Base-by-base conservation (phyloP, 768 basidiomycete genomes). In the Omphalotus guepiniiformis region DNA sequence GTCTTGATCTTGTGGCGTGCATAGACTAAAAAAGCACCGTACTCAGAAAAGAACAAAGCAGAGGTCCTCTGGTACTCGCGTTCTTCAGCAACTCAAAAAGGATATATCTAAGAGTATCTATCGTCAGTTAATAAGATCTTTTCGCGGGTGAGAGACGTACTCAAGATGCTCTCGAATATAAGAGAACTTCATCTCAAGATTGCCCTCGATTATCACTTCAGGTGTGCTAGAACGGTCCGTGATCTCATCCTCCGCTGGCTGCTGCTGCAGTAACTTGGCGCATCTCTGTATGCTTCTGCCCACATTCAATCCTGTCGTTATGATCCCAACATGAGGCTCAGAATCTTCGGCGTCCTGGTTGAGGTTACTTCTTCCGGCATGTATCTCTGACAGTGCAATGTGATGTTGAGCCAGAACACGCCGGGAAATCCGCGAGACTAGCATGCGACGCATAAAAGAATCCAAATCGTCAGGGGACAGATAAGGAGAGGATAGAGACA, bases 321-420 rank as follows among this genome's bases (percentile, higher is more conserved):
- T 93, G 47, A 94, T 84, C 4, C 92, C 92, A 16, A 94, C 89
- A 58, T 85, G 81, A 6, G 78, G 76, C 54, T 82, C 67, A 3
- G 43, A 27, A 18, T 22, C 6, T 23, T 41, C 23, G 13, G 63
- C 60, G 9, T 55, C 48, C 34, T 75, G 59, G 4, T 61, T 53
- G n/a, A n/a, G n/a, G 16, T 51, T 48, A 15, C 63, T 55, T 36
- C 60, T 61, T 38, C 74, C 65, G 52, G 62, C 64, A 48, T 80
- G 71, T 22, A 74, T 76, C 48, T 78, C 73, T 6, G 90, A 86
- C 4, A 95, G 71, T 1, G 89, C 86, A 44, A 93, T 79, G 55
- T 95, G 92, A 55, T 95, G 92, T 60, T 93, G 89, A 3, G 82
- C 88, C 19, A 95, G 75, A 26, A 95, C 93, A 26, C 92, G 82